These are phyloP conservation scores for Platanus orientalis DNA, from an alignment of 164 flowering plant species.

Conservation along the genomic window DNA sequence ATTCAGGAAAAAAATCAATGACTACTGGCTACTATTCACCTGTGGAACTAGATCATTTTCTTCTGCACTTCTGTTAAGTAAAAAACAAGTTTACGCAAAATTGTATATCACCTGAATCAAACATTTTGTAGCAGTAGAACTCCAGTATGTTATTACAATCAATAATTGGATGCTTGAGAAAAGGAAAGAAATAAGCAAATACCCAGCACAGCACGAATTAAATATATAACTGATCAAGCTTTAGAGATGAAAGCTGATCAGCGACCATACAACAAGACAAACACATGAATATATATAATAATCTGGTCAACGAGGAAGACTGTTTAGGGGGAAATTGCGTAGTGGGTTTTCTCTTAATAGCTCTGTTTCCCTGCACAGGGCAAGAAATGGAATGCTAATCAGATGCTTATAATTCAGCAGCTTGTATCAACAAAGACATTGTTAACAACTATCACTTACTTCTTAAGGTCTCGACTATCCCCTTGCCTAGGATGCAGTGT, in stretches of 20 bases:
- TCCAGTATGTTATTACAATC: no score
- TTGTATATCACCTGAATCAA: no score
- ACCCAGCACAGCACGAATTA: not conserved
- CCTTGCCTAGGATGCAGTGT: constrained; percentile 43
- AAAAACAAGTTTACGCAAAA: no score
- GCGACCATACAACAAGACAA: not conserved
- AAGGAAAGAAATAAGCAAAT: no score
- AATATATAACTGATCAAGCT: not conserved
- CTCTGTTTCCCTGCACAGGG: constrained; percentile 64
- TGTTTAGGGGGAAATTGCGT: constrained; percentile 67
- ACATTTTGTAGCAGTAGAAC: no score
- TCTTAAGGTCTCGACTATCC: constrained; percentile 49
- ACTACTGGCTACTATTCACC: no score
- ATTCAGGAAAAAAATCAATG: no score
- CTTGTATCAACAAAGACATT: not conserved
- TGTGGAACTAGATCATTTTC: no score
- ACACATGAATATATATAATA: no score
- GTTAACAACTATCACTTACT: constrained; percentile 34
- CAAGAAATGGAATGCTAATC: not conserved
- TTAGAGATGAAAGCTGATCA: constrained; percentile 11
- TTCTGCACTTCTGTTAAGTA: no score
- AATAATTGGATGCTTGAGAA: no score
- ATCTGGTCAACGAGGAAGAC: constrained; percentile 65
- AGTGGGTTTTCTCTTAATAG: constrained; percentile 73
- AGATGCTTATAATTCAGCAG: not conserved